Base-by-base conservation (phyloP, 345 rosid species). In the Viola odorata region DNA sequence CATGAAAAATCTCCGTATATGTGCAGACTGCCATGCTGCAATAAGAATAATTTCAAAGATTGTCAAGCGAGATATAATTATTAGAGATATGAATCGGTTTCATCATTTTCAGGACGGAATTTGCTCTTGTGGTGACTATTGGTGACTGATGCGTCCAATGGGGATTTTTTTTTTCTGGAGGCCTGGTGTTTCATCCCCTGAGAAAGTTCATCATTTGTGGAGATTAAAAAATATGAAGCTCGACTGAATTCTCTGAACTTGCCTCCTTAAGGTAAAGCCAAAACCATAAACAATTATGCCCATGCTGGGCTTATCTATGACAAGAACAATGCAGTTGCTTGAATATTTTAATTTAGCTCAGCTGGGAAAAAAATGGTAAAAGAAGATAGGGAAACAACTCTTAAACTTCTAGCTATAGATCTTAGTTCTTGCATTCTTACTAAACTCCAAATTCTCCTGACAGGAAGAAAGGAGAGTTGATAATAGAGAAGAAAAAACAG, bases 51-150 rank as follows among this genome's bases (percentile, higher is more conserved):
- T 89, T 59, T 84, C 95, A 50, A 75, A 79, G 64, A 70, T 89
- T 0, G 80, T 89, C 58, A 77, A 73, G 52, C 77, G 85, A 60
- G 91, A 80, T 54, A 84, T 92, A 66, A 59, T 92, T 47, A 78
- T 92, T 13, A 76, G 94, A 71, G 98, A 87, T 81, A 82, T 84
- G 84, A 87, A 92, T 58, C 80, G 92, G 10, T 89, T 84, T 70
- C 96, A 91, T 81, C 91, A 82, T 57, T 87, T 91, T 76, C 77
- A 74, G 16, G 73, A 61, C 8, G 96, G 96, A 61, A 64, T 47
- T 55, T 91, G 96, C 73, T 85, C 92, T 36, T 91, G 96, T 52
- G 79, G 82, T 48, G 96, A 87, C 78, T 80, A 87, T 67, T 89
- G 96, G 96, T 91, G 83, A 89, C 64, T 68, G 63, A 41, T 48